These are phyloP conservation scores for Rhexocercosporidium sp. DNA, from an alignment of 2,329 filamentous ascomycete species.

Conservation along the genomic window DNA sequence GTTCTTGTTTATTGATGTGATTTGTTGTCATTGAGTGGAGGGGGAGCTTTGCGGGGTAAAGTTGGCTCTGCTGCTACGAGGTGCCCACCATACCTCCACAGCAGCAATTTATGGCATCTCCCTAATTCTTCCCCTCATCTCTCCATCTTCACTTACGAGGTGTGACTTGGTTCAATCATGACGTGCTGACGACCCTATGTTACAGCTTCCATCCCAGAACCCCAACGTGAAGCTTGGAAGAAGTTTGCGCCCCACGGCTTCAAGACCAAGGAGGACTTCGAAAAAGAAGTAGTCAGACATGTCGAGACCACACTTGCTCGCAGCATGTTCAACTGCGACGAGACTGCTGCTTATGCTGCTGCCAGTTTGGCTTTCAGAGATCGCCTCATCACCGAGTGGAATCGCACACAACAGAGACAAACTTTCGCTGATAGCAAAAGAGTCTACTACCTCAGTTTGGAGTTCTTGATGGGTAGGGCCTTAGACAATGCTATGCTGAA, in stretches of 20 bases:
- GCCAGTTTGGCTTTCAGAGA: constrained; percentile 92
- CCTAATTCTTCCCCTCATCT: background rate
- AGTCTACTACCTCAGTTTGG: constrained; percentile 95
- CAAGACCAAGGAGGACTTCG: constrained; percentile 79
- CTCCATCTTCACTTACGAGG: background rate
- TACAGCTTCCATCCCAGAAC: constrained; percentile 80
- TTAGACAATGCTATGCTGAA: constrained; percentile 99
- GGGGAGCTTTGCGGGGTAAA: background rate
- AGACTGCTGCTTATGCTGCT: constrained; percentile 88
- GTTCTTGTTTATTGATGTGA: background rate
- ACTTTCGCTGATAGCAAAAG: constrained; percentile 90
- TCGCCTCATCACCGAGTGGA: constrained; percentile 93
- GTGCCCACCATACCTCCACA: background rate
- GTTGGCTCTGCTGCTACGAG: background rate
- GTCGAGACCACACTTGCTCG: constrained; percentile 96
- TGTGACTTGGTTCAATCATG: background rate
- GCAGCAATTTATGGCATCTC: background rate
- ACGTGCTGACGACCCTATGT: constrained; percentile 9
- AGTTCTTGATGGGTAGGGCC: constrained; percentile 96
- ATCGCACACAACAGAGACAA: constrained; percentile 95
- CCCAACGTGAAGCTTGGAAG: constrained; percentile 81
- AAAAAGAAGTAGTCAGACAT: constrained; percentile 87
- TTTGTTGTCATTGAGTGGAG: background rate
- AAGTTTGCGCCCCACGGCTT: constrained; percentile 70
- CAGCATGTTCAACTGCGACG: constrained; percentile 98